Base-by-base conservation (phyloP, 2,329 filamentous ascomycete genomes). In the Aspergillus brunneoviolaceus region DNA sequence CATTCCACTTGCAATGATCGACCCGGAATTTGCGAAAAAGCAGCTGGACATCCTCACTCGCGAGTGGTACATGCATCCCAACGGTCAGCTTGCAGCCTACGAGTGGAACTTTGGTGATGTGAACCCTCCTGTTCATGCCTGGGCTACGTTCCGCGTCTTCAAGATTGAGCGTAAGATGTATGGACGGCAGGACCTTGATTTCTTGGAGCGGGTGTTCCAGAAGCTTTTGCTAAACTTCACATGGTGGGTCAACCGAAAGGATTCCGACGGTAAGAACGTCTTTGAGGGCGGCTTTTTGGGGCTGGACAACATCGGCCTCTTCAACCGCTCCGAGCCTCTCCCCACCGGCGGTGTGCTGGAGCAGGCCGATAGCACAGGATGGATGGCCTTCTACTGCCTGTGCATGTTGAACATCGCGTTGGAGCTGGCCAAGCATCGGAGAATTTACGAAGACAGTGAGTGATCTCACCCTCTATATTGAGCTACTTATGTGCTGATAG, bases 91-190 rank as follows among this genome's bases (percentile, higher is more conserved):
- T 42, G 92, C 93, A 54, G 93, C 94, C 68, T 95, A 88, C 70
- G 94, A 98, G 75, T 98, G 94, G 94, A 97, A 98, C 74, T 98
- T 97, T 79, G 89, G 93, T 57, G 95, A 98, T 70, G 94, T 97
- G 64, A 98, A 98, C 69, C 94, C 94, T 27, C 94, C 94, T 0
- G 94, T 98, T 1, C 94, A 98, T 74, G 95, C 94, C 0, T 98
- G 94, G 94, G 89, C 94, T 1, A 91, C 92, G 0, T 98, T 98
- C 82, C 85, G 95, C 59, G 91, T 91, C 0, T 98, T 98, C 87
- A 98, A 98, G 79, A 97, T 98, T 65, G 94, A 98, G 81, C 89
- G 95, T 67, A 98, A 98, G 80, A 87, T 98, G 82, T 98, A 97
- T 70, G 95, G 94, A 47, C 87, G 91, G 35, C 92, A 97, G 72